Percentiles rank a stretch among this genome's conserved stretches.
phyloP scores from a whole-genome alignment of 345 rosid genomes.

The Eutrema japonicum region DNA sequence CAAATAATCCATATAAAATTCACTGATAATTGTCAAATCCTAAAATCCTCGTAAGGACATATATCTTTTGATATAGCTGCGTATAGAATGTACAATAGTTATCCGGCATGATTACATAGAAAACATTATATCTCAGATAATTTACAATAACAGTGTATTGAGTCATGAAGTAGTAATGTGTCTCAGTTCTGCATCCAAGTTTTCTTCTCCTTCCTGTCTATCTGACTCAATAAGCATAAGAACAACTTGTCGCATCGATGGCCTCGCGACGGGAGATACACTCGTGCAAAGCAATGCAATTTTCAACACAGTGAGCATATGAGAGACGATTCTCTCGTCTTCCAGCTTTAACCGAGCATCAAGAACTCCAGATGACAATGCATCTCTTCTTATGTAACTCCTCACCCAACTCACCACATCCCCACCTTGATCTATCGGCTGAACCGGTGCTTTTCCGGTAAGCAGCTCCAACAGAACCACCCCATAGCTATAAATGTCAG shows the following conservation, averaged over 20 bases:
- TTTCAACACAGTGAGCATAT: slow-evolving; percentile 74
- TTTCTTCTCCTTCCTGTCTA: slow-evolving; percentile 40
- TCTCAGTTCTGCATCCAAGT: slow-evolving; percentile 21
- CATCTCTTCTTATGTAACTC: slow-evolving; percentile 54
- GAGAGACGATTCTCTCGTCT: slow-evolving; percentile 57
- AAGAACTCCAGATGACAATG: slow-evolving; percentile 63
- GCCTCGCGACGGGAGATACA: slow-evolving; percentile 63
- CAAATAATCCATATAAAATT: background rate
- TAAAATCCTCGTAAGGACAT: background rate
- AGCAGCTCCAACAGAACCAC: slow-evolving; percentile 76
- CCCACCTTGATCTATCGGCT: slow-evolving; percentile 88
- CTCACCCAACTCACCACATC: slow-evolving; percentile 88
- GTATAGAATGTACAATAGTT: slow-evolving; percentile 26
- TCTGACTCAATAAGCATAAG: slow-evolving; percentile 70
- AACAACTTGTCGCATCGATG: slow-evolving; percentile 76
- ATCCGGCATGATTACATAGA: slow-evolving; percentile 12
- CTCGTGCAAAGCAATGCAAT: slow-evolving; percentile 81
- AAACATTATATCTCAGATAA: slow-evolving; percentile 14
- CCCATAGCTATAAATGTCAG: slow-evolving; percentile 93
- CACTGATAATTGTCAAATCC: background rate
- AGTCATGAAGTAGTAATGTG: slow-evolving; percentile 8
- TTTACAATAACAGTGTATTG: slow-evolving; percentile 21
- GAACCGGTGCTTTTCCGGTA: slow-evolving; percentile 85
- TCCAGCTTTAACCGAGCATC: slow-evolving; percentile 59
- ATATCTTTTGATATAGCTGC: slow-evolving; percentile 12